Base-by-base conservation (phyloP, 2,329 filamentous ascomycete genomes). In the Alternaria sp. region DNA sequence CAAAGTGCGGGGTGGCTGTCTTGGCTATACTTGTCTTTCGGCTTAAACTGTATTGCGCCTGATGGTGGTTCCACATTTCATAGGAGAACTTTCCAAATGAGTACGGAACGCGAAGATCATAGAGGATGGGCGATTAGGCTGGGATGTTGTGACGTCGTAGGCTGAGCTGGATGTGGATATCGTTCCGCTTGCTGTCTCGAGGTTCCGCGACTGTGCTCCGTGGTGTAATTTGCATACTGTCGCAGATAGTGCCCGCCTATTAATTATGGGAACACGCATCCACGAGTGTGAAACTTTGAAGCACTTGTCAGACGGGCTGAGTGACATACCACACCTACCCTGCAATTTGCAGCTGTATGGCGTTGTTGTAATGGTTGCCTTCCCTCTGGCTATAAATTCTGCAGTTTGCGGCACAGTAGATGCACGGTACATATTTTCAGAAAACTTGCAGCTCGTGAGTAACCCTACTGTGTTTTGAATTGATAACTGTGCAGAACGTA, bases 1-100 rank as follows among this genome's bases (percentile, higher is more conserved):
- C 60, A 62, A 49, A 48, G 59, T 65, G 65, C 66, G 66, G 65
- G 66, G 66, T 64, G 66, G 66, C 64, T 55, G 49, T 26, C 65
- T 67, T 64, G 65, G 63, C 63, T 50, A 45, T 46, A 40, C 61
- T 63, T 63, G 59, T 55, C 29, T 26, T 5, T 51, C 36, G 36
- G 42, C 44, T 54, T 54, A 37, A 55, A 29, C 24, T 24, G 9
- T 37, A 21, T 52, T 37, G 54, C 33, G 37, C 7, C 54, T 31
- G 31, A 23, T 24, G 13, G 36, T 23, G 34, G 42, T 13, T 45
- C 36, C 44, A 42, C 46, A 24, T 26, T 34, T 37, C 44, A 54
- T 48, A 36, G 42, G n/a, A 23, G 36, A 48, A 24, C 37, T 42
- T 54, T 39, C 51, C 7, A 24, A 46, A n/a, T 33, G 36, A 51